Percentiles rank a stretch among this genome's conserved stretches.
phyloP scores from a whole-genome alignment of 108 stramenopile species.

The Fragilaria crotonensis region DNA sequence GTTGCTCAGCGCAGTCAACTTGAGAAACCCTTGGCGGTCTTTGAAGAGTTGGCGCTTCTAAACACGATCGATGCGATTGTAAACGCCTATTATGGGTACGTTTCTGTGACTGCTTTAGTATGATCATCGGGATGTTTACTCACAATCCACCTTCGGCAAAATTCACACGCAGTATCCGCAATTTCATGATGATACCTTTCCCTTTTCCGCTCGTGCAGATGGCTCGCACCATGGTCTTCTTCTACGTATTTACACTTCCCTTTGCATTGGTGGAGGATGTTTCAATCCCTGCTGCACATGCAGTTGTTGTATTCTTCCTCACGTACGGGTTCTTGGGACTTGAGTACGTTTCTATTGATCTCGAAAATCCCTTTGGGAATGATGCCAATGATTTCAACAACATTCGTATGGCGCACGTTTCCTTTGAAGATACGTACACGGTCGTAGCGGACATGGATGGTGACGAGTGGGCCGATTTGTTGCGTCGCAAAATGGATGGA shows the following conservation, averaged over 20 bases:
- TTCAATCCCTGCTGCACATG: slow-evolving; percentile 7
- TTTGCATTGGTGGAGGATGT: slow-evolving; percentile 15
- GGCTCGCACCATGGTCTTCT: slow-evolving; percentile 23
- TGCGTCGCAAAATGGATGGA: slow-evolving; percentile 15
- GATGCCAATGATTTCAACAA: slow-evolving; percentile 33
- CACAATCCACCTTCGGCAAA: not conserved
- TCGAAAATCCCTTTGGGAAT: slow-evolving; percentile 65
- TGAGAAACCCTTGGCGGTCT: not conserved
- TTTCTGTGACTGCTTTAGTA: too few species aligned
- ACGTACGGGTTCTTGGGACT: slow-evolving; percentile 26
- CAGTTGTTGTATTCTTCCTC: slow-evolving; percentile 17
- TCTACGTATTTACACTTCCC: slow-evolving; percentile 33
- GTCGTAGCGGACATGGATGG: slow-evolving; percentile 27
- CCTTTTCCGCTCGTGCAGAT: slow-evolving; percentile 38
- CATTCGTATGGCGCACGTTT: slow-evolving; percentile 3
- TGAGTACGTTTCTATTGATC: slow-evolving; percentile 21
- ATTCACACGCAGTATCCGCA: not conserved
- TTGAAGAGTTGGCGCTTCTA: not conserved
- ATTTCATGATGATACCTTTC: slow-evolving; percentile 32
- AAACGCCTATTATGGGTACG: not conserved
- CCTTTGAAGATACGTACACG: slow-evolving; percentile 20
- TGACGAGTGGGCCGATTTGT: slow-evolving; percentile 14
- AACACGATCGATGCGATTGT: not conserved
- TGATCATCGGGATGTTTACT: too few species aligned
- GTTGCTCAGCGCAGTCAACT: not conserved